phyloP scores from a whole-genome alignment of 2,329 filamentous ascomycete species.

The Colletotrichum tamarilloi region DNA sequence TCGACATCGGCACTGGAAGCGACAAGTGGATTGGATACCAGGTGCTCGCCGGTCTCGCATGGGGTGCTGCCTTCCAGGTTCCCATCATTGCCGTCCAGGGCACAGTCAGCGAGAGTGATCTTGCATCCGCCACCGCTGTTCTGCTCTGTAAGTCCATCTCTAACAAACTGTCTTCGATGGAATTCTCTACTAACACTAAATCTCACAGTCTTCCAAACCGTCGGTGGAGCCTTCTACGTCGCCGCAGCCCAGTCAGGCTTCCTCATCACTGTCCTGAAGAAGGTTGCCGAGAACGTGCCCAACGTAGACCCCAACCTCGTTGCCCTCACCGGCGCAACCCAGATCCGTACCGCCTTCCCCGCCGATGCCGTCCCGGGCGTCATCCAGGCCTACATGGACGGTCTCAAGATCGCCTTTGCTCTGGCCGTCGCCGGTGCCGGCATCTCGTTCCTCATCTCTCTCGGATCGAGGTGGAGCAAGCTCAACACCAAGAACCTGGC shows the following conservation, averaged over 20 bases:
- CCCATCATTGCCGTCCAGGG: slow-evolving; percentile 63
- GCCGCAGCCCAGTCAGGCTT: slow-evolving; percentile 60
- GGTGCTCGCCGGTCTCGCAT: slow-evolving; percentile 60
- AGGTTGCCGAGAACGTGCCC: slow-evolving; percentile 48
- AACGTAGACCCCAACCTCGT: slow-evolving; percentile 49
- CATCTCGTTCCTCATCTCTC: slow-evolving; percentile 48
- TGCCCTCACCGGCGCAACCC: slow-evolving; percentile 61
- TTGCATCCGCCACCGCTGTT: slow-evolving; percentile 59
- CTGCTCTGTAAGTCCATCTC: slow-evolving; percentile 46
- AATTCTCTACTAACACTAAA: slow-evolving; percentile 3
- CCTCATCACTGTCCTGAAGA: slow-evolving; percentile 54
- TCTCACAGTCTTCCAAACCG: slow-evolving; percentile 56
- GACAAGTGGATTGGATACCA: slow-evolving; percentile 66
- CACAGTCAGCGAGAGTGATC: slow-evolving; percentile 51
- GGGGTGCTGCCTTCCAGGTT: slow-evolving; percentile 58
- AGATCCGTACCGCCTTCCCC: slow-evolving; percentile 64
- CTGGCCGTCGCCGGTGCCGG: slow-evolving; percentile 62
- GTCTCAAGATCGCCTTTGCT: slow-evolving; percentile 72
- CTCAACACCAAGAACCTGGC: slow-evolving; percentile 30
- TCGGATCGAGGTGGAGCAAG: slow-evolving; percentile 49
- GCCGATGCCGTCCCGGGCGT: slow-evolving; percentile 62
- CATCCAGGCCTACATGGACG: slow-evolving; percentile 70
- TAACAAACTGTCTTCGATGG: too few relatives aligned
- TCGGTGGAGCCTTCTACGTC: slow-evolving; percentile 62
- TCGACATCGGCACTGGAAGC: slow-evolving; percentile 50